Evolutionary conservation across 371 early-diverging fungal genomes (phyloP).

Genomic region (Mucor indicus): DNA sequence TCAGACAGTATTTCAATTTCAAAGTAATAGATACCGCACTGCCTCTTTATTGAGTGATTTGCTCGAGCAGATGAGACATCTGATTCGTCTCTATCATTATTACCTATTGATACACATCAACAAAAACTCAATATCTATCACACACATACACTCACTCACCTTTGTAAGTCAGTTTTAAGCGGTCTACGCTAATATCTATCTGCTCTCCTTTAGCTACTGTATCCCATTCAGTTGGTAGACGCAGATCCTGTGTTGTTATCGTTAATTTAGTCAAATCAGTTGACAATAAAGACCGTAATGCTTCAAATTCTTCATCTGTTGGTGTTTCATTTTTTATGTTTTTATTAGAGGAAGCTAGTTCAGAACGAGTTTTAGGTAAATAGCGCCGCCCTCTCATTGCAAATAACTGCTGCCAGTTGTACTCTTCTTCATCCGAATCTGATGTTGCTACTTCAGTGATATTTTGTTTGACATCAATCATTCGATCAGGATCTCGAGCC

Average conservation of each 20-base stretch:
- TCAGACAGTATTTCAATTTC: conserved; percentile 83
- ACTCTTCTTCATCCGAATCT: too few relatives aligned
- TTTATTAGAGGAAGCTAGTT: too few relatives aligned
- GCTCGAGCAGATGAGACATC: conserved; percentile 84
- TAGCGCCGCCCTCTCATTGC: too few relatives aligned
- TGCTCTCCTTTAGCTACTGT: conserved; percentile 52
- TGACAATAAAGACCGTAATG: conserved; percentile 1
- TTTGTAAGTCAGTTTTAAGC: conserved; percentile 54
- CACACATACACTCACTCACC: conserved; percentile 42
- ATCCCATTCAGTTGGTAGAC: conserved; percentile 65
- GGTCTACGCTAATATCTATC: conserved; percentile 49
- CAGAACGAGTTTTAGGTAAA: too few relatives aligned
- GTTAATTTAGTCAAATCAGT: conserved; percentile 4
- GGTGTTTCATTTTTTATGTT: neutral
- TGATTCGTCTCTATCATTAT: conserved; percentile 71
- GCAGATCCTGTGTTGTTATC: conserved; percentile 24
- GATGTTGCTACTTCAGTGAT: too few relatives aligned
- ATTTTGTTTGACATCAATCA: too few relatives aligned
- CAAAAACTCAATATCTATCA: too few relatives aligned
- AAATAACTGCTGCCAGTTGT: too few relatives aligned
- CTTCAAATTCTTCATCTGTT: conserved; percentile 3
- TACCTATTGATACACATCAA: too few relatives aligned
- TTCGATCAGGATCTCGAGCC: too few relatives aligned
- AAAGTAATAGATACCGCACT: conserved; percentile 89
- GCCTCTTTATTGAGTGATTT: conserved; percentile 77